Conservation (phyloP, 1,284 basidiomycete genomes). For the Trametes hirsuta region DNA sequence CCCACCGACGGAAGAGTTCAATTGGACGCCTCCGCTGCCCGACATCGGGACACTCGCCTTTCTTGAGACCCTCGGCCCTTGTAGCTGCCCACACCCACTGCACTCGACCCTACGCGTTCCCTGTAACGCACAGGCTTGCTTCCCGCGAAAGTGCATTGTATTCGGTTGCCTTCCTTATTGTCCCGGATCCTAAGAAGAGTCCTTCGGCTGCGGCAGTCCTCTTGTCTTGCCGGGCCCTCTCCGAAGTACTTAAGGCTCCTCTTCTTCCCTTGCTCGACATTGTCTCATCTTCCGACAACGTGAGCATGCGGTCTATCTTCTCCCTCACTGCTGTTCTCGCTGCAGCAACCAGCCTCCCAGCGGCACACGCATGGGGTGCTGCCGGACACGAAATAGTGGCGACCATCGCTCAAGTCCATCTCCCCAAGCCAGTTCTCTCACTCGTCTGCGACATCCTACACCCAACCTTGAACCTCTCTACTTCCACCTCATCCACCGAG, state of each 20-base stretch:
- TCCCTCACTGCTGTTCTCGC: neutral
- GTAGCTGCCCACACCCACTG: too few relatives aligned
- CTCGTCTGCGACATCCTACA: constrained; percentile 72
- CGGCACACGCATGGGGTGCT: constrained; percentile 32
- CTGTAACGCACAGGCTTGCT: too few relatives aligned
- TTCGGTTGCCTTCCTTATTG: too few relatives aligned
- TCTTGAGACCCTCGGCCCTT: too few relatives aligned
- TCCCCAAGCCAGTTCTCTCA: constrained; percentile 74
- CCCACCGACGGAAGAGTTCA: too few relatives aligned
- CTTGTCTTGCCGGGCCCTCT: too few relatives aligned
- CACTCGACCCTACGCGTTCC: too few relatives aligned
- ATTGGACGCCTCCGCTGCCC: too few relatives aligned
- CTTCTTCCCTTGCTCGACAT: neutral
- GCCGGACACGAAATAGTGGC: constrained; percentile 89
- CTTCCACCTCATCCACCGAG: constrained; percentile 17
- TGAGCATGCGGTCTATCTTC: neutral
- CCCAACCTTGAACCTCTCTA: neutral
- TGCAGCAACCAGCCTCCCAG: constrained; percentile 21
- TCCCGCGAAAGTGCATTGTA: too few relatives aligned
- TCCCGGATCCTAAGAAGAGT: too few relatives aligned
- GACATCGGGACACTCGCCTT: too few relatives aligned
- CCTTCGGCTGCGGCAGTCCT: too few relatives aligned
- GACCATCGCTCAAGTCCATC: constrained; percentile 90
- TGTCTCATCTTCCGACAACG: neutral
- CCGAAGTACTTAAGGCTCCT: neutral